Base-by-base conservation (phyloP, 192 early-diverging fungal species). In the Coemansia guatemalensis region DNA sequence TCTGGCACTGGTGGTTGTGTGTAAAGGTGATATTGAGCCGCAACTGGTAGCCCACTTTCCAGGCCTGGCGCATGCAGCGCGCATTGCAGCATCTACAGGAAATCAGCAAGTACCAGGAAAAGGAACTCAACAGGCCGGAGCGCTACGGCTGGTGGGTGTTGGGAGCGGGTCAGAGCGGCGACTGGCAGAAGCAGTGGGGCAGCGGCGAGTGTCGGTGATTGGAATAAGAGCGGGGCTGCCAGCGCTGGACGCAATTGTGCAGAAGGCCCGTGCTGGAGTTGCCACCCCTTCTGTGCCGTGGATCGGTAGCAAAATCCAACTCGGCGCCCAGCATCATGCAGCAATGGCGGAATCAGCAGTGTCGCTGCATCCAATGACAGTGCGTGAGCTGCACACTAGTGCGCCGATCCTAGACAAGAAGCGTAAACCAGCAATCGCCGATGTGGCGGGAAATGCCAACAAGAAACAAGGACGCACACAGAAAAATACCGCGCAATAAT, bases 11-110 rank as follows among this genome's bases (percentile, higher is more conserved):
- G 77, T 80, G 11, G 55, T 80, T 32, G 77, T 67, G 11, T 80
- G 77, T 48, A 70, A 62, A 51, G 59, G 55, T n/a, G 71, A 74
- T 30, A 50, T 80, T 1, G 77, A 80, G n/a, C 35, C 68, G 8
- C 77, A 74, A 23, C 30, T 80, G 48, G 63, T 74, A 0, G 64
- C 68, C 11, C 77, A 80, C 47, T 66, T 80, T 7, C 77, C 71
- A 4, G 77, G 60, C 2, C 49, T 80, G 41, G 71, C 68, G 0
- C 77, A 80, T 32, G 62, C 71, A 12, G 77, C 68, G 24, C 63
- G 58, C 3, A 25, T 21, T 5, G 64, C 64, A 1, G 24, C 39
- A 29, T 27, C 23, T 4, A 39, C 39, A 9, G 18, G 23, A 5
- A 20, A 5, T 48, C 20, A 25, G 29, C 30, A 48, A 20, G 35